Percentiles rank a stretch among this genome's conserved stretches.
These are phyloP conservation scores for Penicillium sp. DNA, from an alignment of 2,329 filamentous ascomycete species.

Conservation along the genomic window DNA sequence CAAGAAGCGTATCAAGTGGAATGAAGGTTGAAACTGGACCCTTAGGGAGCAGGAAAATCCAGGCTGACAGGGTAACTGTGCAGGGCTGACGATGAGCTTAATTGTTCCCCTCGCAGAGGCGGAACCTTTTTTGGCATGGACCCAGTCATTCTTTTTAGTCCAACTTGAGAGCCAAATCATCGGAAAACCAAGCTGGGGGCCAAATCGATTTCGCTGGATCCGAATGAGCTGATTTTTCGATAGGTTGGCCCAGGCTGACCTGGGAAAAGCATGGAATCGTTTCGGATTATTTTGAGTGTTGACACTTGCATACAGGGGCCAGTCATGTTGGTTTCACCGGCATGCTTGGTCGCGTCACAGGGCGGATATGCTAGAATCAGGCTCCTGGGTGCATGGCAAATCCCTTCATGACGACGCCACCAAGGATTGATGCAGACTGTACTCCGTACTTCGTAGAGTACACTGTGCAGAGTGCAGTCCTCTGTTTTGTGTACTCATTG, in stretches of 20 bases:
- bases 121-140: background rate
- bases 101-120: conserved; percentile 2
- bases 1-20: background rate
- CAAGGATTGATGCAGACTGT: too few relatives aligned
- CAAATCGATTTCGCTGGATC: background rate
- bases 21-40: background rate
- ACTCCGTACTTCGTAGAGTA: background rate
- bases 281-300: background rate
- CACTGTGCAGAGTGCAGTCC: background rate
- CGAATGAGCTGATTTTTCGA: background rate
- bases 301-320: background rate
- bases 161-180: background rate
- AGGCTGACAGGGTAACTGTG: background rate
- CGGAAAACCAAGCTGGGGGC: background rate
- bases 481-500: background rate
- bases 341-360: conserved; percentile 29
- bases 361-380: conserved; percentile 12
- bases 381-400: conserved; percentile 16
- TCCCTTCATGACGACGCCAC: conserved; percentile 18
- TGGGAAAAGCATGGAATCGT: background rate
- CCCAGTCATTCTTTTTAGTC: background rate
- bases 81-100: conserved; percentile 16
- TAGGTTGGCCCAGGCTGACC: background rate
- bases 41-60: background rate
- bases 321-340: background rate